Evolutionary conservation across 2,329 filamentous ascomycete species (phyloP).

Genomic region (Beauveria scarabaeidicola): DNA sequence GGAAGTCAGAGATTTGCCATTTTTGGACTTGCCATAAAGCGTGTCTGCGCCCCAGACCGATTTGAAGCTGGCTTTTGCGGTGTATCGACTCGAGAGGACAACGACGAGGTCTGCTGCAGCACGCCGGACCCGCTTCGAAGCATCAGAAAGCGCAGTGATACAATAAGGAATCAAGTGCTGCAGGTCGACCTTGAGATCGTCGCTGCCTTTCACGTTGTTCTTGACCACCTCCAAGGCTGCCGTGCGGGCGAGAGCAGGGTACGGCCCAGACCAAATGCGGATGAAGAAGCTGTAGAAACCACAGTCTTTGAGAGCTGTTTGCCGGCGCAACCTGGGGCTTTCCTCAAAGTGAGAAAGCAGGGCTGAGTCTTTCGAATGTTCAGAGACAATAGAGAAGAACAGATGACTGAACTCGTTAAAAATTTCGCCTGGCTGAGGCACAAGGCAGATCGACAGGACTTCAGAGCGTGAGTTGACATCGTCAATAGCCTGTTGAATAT

Average conservation of each 20-base stretch:
- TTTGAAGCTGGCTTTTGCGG: conserved; percentile 25
- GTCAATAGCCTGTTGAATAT: conserved; percentile 31
- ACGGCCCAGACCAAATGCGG: conserved; percentile 63
- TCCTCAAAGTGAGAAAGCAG: conserved; percentile 45
- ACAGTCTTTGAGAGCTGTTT: conserved; percentile 48
- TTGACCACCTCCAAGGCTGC: conserved; percentile 61
- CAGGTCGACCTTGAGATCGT: conserved; percentile 50
- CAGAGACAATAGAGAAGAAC: conserved; percentile 46
- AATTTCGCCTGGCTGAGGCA: conserved; percentile 39
- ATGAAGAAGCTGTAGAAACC: conserved; percentile 70
- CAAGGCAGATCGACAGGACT: conserved; percentile 43
- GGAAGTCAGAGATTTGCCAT: conserved; percentile 48
- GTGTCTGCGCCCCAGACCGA: conserved; percentile 52
- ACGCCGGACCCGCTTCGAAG: conserved; percentile 66
- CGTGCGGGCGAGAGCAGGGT: conserved; percentile 59
- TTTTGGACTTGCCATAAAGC: conserved; percentile 53
- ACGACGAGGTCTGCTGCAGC: conserved; percentile 62
- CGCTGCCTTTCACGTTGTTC: conserved; percentile 42
- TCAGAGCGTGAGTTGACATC: conserved; percentile 29
- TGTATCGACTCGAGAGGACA: conserved; percentile 44
- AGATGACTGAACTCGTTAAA: conserved; percentile 52
- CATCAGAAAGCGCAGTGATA: conserved; percentile 64
- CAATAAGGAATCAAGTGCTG: conserved; percentile 80
- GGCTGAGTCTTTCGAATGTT: conserved; percentile 29
- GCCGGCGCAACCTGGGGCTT: conserved; percentile 44